Percentiles rank a stretch among this genome's conserved stretches.
These are phyloP conservation scores for Oryza rufipogon DNA, from an alignment of 176 grass and related monocot genomes.

Conservation along the genomic window DNA sequence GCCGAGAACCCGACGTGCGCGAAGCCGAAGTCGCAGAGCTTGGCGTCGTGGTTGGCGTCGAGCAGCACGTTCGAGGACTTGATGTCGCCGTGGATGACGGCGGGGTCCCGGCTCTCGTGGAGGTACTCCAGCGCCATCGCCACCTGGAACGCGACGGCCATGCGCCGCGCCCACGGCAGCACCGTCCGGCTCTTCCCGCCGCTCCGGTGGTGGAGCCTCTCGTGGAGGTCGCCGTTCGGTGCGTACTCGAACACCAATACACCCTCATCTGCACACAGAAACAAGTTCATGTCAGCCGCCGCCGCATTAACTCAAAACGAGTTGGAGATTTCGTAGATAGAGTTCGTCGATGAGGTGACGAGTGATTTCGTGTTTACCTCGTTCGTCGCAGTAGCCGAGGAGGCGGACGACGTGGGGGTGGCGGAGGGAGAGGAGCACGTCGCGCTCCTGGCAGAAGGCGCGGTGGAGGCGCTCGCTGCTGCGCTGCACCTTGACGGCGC, in stretches of 20 bases:
- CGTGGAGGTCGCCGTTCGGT: slow-evolving; percentile 62
- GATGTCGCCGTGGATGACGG: slow-evolving; percentile 84
- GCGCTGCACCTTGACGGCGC: slow-evolving; percentile 69
- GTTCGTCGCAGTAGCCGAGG: slow-evolving; percentile 70
- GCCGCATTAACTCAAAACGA: no score
- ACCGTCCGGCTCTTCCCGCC: not conserved
- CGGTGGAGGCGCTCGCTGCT: slow-evolving; percentile 70
- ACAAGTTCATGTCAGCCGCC: not conserved
- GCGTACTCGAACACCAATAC: slow-evolving; percentile 69
- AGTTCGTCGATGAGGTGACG: not conserved
- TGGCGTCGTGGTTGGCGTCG: slow-evolving; percentile 53
- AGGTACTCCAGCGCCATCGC: slow-evolving; percentile 82
- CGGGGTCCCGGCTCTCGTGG: slow-evolving; percentile 67
- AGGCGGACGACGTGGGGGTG: slow-evolving; percentile 74
- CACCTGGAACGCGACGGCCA: slow-evolving; percentile 65
- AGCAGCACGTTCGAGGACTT: slow-evolving; percentile 79
- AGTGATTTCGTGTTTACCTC: slow-evolving; percentile 24
- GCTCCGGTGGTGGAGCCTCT: slow-evolving; percentile 50
- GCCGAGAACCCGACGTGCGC: slow-evolving; percentile 66
- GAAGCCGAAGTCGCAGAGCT: slow-evolving; percentile 86
- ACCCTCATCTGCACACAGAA: slow-evolving; percentile 51
- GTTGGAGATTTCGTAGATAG: no score
- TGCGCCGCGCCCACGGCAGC: slow-evolving; percentile 67
- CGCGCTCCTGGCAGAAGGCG: slow-evolving; percentile 65
- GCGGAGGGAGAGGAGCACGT: slow-evolving; percentile 51